A percentile compares a stretch with the other conserved stretches of the same genome.
Conservation (phyloP, 345 rosid species). For the Hevea brasiliensis region DNA sequence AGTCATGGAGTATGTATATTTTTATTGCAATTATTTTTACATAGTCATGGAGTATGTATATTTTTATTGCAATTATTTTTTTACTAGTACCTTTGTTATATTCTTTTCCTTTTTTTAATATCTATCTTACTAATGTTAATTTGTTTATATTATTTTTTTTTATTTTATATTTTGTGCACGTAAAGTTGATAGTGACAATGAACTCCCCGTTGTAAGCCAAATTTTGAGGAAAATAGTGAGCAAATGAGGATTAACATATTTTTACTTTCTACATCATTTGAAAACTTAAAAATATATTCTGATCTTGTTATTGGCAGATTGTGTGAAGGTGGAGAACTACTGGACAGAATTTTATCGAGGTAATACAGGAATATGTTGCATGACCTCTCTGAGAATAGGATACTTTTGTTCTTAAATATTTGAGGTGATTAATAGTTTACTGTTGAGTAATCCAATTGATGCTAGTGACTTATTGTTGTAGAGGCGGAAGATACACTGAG, state of each 20-base stretch:
- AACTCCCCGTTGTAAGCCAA: neutral
- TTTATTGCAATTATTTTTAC: conserved; percentile 51
- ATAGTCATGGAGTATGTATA: conserved; percentile 86
- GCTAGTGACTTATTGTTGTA: conserved; percentile 26
- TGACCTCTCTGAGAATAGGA: neutral
- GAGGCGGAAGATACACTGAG: conserved; percentile 91
- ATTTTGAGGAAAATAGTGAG: neutral
- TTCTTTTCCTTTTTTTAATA: neutral
- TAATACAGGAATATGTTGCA: conserved; percentile 16
- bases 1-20: conserved; percentile 77
- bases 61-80: too few species aligned
- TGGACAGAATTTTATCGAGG: conserved; percentile 88
- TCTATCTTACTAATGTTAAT: neutral
- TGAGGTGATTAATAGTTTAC: neutral
- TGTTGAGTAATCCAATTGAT: neutral
- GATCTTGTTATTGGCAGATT: conserved; percentile 44
- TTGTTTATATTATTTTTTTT: too few species aligned
- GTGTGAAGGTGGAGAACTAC: conserved; percentile 95
- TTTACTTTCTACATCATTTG: conserved; percentile 1
- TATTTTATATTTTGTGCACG: neutral
- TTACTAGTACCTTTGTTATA: neutral
- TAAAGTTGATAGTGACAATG: neutral
- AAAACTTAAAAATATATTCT: neutral
- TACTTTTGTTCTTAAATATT: neutral
- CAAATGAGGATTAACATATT: neutral